phyloP scores from a whole-genome alignment of 2,329 filamentous ascomycete genomes.

The Trichoderma oligosporum region DNA sequence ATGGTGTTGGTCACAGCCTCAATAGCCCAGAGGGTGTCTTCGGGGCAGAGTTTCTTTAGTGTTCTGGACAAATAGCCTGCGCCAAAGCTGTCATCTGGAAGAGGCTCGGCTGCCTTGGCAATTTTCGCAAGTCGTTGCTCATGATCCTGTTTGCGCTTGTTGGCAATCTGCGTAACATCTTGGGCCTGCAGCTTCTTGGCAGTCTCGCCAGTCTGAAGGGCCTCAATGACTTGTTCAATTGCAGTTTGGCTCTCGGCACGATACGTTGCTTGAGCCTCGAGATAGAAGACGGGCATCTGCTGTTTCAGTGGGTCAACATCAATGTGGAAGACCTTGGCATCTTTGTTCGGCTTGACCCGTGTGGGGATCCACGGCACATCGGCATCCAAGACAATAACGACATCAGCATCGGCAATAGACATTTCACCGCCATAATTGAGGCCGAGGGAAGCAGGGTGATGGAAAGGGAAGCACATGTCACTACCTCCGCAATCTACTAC shows the following conservation, averaged over 20 bases:
- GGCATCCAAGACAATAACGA: constrained; percentile 81
- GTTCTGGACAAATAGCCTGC: constrained; percentile 39
- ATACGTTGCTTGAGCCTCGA: constrained; percentile 62
- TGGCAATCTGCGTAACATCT: constrained; percentile 26
- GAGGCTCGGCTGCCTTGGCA: constrained; percentile 52
- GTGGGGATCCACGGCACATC: constrained; percentile 95
- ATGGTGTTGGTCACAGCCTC: constrained; percentile 72
- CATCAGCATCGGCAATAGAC: constrained; percentile 70
- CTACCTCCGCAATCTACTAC: constrained; percentile 74
- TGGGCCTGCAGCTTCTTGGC: constrained; percentile 36
- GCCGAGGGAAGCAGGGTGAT: constrained; percentile 66
- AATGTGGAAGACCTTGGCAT: constrained; percentile 58
- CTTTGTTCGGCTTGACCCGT: constrained; percentile 52
- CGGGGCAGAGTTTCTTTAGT: constrained; percentile 34
- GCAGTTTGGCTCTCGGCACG: constrained; percentile 62
- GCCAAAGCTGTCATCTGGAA: constrained; percentile 50
- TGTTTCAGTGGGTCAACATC: constrained; percentile 65
- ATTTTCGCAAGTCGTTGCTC: constrained; percentile 58
- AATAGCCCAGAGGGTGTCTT: constrained; percentile 66
- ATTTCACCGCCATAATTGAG: constrained; percentile 72
- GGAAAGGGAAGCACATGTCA: constrained; percentile 75
- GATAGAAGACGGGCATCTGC: constrained; percentile 70
- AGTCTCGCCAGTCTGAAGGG: constrained; percentile 49
- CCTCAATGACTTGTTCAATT: constrained; percentile 64
- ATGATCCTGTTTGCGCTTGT: constrained; percentile 55